Base-by-base conservation (phyloP, 2,329 filamentous ascomycete genomes). In the Exserohilum turcica region DNA sequence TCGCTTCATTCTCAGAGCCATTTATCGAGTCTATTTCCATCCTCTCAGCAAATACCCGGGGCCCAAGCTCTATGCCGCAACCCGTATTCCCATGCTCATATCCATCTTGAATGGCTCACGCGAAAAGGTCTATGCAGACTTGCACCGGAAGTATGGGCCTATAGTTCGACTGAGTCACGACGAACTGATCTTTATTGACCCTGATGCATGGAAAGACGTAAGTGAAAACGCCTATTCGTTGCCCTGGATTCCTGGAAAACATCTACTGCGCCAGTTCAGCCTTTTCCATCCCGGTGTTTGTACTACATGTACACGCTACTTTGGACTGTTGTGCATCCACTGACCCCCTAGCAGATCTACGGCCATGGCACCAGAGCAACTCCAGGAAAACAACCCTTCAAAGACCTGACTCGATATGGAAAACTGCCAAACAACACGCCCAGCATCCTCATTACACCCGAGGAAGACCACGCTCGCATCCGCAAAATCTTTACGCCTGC, bases 61-160 rank as follows among this genome's bases (percentile, higher is more conserved):
- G 2, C 78, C 78, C 1, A 74, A 65, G 33, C 46, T 74, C 6
- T 55, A 63, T 48, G 72, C 73, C 7, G 67, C 70, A 16, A 71
- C 73, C 36, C 65, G 70, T n/a, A 52, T 77, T 9, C 73, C 74
- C 1, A 64, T 70, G 35, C 62, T 67, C 19, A 48, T 64, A n/a
- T 60, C 63, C 15, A 46, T 54, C 1, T 56, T 59, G 27, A 61
- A 27, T 1, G 76, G 75, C 19, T 54, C 43, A 2, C 48, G 56
- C 7, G 60, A 71, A 27, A 37, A 38, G 3, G 42, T 50, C 6
- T 43, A 69, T 15, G 55, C 48, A 19, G 49, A 76, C 6, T 56
- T 78, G 15, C 77, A 79, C 47, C 49, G 64, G 7, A 67, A 73
- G 55, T 77, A 78, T 53, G 77, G 78, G 21, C 65, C 72, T 3